Percentiles rank a stretch among this genome's conserved stretches.
Conservation (phyloP, 163 green algal genomes). For the Chloromonas sp. region DNA sequence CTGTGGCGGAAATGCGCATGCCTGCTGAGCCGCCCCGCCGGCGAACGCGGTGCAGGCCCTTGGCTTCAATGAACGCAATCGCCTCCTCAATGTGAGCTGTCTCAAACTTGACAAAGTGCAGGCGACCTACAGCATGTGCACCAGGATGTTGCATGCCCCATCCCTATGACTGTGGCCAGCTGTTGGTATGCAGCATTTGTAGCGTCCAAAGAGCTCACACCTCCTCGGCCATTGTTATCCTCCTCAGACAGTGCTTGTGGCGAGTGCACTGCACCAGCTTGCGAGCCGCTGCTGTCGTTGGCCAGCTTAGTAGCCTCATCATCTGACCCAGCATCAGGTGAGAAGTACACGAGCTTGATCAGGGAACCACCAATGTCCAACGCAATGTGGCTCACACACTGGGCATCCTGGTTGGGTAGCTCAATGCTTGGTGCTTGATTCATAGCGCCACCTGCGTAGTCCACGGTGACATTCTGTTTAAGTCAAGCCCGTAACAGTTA, state of each 20-base stretch:
- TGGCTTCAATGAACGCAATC: slow-evolving; percentile 93
- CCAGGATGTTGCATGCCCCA: neutral
- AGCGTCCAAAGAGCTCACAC: neutral
- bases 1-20: slow-evolving; percentile 86
- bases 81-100: slow-evolving; percentile 76
- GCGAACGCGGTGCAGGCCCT: slow-evolving; percentile 73
- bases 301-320: neutral
- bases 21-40: slow-evolving; percentile 27
- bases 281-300: no score
- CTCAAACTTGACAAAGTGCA: slow-evolving; percentile 99
- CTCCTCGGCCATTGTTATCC: neutral
- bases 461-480: no score
- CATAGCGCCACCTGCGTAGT: neutral
- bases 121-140: slow-evolving; percentile 30
- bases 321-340: slow-evolving; percentile 18
- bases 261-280: no score
- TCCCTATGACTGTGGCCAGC: neutral
- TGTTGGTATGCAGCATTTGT: neutral
- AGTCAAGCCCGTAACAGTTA: no score
- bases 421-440: slow-evolving; percentile 72
- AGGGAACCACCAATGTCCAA: slow-evolving; percentile 94
- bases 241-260: neutral
- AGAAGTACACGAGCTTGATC: slow-evolving; percentile 98
- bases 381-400: slow-evolving; percentile 86
- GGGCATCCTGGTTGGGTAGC: slow-evolving; percentile 77